Evolutionary conservation across 495 filamentous ascomycete species (phyloP).

Genomic region (Penicillium dipodomyicola): DNA sequence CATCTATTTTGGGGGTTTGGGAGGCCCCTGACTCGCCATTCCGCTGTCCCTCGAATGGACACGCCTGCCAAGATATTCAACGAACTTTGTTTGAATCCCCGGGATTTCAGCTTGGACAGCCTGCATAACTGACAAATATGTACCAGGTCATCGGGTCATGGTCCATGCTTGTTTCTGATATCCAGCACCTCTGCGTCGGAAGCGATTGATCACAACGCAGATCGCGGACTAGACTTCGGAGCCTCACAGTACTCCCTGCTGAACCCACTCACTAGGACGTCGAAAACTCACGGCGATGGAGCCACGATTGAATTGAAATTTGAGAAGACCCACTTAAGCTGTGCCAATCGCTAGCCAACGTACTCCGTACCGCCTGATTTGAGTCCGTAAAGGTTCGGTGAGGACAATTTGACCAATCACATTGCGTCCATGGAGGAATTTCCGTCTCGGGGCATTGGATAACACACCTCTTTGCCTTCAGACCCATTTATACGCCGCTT

Average conservation of each 20-base stretch:
- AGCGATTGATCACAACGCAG: not conserved
- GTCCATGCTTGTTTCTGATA: not conserved
- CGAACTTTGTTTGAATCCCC: not conserved
- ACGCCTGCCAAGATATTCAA: not conserved
- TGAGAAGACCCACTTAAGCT: not conserved
- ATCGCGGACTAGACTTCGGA: not conserved
- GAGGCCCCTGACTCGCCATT: not conserved
- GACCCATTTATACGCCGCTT: conserved; percentile 64
- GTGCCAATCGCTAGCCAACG: not conserved
- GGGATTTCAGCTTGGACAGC: not conserved
- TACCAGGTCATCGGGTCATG: not conserved
- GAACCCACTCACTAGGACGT: not conserved
- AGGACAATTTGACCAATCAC: conserved; percentile 45
- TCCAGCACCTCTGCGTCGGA: not conserved
- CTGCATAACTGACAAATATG: conserved; percentile 1
- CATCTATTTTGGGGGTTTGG: not conserved
- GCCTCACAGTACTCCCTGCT: not conserved
- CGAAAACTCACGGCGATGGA: not conserved
- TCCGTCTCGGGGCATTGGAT: conserved; percentile 68
- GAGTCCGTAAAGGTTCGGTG: conserved; percentile 64
- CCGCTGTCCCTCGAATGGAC: not conserved
- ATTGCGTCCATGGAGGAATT: conserved; percentile 57
- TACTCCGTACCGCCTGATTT: conserved; percentile 44
- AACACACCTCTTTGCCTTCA: conserved; percentile 63
- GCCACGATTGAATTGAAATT: not conserved